Evolutionary conservation across 805 yeast genomes (phyloP).

Genomic region (Phaffomyces thermotolerans): DNA sequence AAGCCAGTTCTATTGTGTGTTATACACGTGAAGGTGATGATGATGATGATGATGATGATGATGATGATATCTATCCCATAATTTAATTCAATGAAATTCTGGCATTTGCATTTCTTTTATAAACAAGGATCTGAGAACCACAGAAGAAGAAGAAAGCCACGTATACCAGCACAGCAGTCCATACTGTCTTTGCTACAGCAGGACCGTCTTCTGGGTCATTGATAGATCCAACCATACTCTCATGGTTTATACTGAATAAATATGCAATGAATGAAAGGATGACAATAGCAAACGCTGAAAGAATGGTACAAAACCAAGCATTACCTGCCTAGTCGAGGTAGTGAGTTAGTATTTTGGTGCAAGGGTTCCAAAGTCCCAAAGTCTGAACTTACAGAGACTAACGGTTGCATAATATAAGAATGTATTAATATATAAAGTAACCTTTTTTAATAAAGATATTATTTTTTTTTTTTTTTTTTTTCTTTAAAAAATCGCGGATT

Average conservation of each 20-base stretch:
- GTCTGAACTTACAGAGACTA: constrained; percentile 45
- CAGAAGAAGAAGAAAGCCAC: constrained; percentile 77
- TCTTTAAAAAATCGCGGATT: neutral
- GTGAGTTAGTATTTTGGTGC: no score
- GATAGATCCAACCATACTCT: constrained; percentile 87
- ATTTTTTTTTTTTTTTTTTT: no score
- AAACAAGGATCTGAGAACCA: constrained; percentile 71
- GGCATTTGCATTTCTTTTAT: constrained; percentile 45
- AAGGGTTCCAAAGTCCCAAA: no score
- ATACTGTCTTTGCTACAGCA: constrained; percentile 87
- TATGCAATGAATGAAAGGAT: constrained; percentile 81
- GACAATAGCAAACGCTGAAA: constrained; percentile 87
- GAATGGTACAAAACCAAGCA: constrained; percentile 93
- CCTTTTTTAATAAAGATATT: no score
- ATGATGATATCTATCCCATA: no score
- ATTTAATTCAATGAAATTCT: constrained; percentile 44
- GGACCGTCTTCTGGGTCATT: constrained; percentile 89
- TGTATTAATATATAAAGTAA: no score
- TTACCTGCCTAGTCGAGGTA: constrained; percentile 68
- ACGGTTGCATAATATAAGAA: no score
- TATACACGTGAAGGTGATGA: no score
- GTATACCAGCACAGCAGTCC: constrained; percentile 84
- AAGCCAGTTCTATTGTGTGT: no score
- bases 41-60: neutral
- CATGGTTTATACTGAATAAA: constrained; percentile 74